A percentile compares a stretch with the other conserved stretches of the same genome.
phyloP scores from a whole-genome alignment of 805 yeast species.

The Yarrowia bubula region DNA sequence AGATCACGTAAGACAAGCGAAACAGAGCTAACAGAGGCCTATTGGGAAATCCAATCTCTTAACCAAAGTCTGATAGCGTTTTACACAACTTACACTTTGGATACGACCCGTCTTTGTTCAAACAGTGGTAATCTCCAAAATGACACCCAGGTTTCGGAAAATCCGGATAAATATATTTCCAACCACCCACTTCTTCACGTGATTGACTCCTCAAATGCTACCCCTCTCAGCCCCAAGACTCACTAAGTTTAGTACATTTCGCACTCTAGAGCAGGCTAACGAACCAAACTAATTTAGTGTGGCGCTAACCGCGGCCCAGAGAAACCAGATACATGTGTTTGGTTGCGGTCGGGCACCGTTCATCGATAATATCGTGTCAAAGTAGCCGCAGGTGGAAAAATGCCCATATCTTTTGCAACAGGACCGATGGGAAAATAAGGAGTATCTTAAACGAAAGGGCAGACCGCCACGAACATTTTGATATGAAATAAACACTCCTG shows the following conservation, averaged over 20 bases:
- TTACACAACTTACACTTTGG: background rate
- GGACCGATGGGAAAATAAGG: background rate
- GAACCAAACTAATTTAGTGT: background rate
- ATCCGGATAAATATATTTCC: no score
- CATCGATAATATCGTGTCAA: background rate
- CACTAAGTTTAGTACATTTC: constrained; percentile 2
- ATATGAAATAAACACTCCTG: background rate
- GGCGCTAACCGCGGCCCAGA: constrained; percentile 5
- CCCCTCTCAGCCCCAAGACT: constrained; percentile 18
- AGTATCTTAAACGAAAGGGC: constrained; percentile 4
- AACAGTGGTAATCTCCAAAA: no score
- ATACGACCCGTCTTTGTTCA: background rate
- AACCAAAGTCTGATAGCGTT: background rate
- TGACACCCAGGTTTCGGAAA: no score
- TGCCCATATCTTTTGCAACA: background rate
- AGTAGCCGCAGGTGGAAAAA: background rate
- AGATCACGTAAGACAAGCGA: background rate
- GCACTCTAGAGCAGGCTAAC: constrained; percentile 20
- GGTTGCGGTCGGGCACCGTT: background rate
- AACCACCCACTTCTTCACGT: background rate
- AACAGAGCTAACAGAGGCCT: background rate
- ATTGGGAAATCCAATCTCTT: background rate
- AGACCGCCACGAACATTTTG: background rate
- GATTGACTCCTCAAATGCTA: background rate
- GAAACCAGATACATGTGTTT: background rate